Conservation (phyloP, 192 early-diverging fungal species). For the Rhizophlyctis rosea region DNA sequence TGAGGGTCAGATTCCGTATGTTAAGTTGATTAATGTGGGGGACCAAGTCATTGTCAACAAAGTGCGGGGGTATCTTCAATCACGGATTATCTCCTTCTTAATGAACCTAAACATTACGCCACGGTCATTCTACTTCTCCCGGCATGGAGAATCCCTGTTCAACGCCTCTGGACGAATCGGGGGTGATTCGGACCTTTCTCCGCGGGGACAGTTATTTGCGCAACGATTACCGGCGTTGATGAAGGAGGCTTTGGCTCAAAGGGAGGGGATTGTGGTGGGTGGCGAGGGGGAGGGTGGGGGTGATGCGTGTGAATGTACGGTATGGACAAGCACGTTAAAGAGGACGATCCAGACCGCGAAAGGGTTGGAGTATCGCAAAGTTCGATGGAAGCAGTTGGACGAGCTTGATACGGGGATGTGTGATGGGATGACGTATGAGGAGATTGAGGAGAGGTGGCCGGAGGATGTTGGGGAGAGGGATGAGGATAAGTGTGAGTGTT, state of each 20-base stretch:
- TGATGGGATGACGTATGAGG: constrained; percentile 99
- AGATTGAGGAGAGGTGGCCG: constrained; percentile 91
- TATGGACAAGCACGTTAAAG: constrained; percentile 96
- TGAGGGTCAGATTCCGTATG: constrained; percentile 66
- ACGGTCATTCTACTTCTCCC: constrained; percentile 82
- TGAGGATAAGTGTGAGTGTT: constrained; percentile 87
- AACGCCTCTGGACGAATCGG: constrained; percentile 92
- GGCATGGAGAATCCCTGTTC: constrained; percentile 85
- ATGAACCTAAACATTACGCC: constrained; percentile 99
- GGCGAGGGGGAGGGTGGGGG: too few species aligned
- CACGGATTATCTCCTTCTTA: constrained; percentile 95
- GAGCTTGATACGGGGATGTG: constrained; percentile 96
- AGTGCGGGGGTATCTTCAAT: constrained; percentile 93
- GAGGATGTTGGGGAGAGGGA: constrained; percentile 93
- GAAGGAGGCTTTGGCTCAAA: constrained; percentile 60
- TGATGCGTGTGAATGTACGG: constrained; percentile 40
- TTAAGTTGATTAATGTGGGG: constrained; percentile 95
- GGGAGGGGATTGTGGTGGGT: constrained; percentile 40
- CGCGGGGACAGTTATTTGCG: constrained; percentile 85
- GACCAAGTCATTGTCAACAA: constrained; percentile 84
- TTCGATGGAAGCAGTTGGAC: constrained; percentile 97
- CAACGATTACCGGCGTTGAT: constrained; percentile 79
- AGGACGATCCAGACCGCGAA: constrained; percentile 89
- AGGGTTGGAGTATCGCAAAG: constrained; percentile 76
- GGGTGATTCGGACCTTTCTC: constrained; percentile 87